Percentiles rank a stretch among this genome's conserved stretches.
These are phyloP conservation scores for Tripidium arundinaceum DNA, from an alignment of 202 grass and related monocot species.

Conservation along the genomic window DNA sequence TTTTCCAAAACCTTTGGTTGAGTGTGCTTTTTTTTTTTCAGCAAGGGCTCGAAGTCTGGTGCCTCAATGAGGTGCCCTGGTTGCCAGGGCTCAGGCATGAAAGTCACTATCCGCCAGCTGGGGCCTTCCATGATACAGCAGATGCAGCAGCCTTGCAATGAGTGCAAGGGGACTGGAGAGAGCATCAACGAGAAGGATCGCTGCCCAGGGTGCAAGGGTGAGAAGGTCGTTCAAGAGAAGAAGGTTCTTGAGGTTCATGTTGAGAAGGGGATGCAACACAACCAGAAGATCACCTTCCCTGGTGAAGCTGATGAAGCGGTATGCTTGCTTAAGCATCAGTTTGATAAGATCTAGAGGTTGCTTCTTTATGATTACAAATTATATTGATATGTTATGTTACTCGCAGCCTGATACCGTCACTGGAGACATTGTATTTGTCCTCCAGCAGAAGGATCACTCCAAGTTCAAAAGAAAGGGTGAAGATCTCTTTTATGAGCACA, in stretches of 20 bases:
- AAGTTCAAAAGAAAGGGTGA: conserved; percentile 95
- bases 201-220: conserved; percentile 80
- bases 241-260: conserved; percentile 87
- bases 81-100: conserved; percentile 89
- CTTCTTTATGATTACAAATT: background rate
- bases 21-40: conserved; percentile 29
- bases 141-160: conserved; percentile 89
- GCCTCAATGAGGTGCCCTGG: conserved; percentile 90
- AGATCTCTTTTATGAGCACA: conserved; percentile 93
- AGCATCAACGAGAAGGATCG: conserved; percentile 83
- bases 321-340: conserved; percentile 24
- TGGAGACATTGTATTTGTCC: conserved; percentile 90
- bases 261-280: conserved; percentile 93
- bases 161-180: conserved; percentile 87
- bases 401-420: conserved; percentile 88
- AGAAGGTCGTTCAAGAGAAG: conserved; percentile 86
- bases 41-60: conserved; percentile 94
- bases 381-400: conserved; percentile 20
- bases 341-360: background rate
- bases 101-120: conserved; percentile 80
- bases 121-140: conserved; percentile 94
- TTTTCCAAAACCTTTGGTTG: background rate
- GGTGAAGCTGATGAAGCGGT: conserved; percentile 95
- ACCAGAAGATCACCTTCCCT: conserved; percentile 91
- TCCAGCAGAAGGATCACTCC: conserved; percentile 87